Evolutionary conservation across 108 stramenopile species (phyloP), one percentile per base, ranked within the genome.

Genomic region (Thalassiosira profunda): DNA sequence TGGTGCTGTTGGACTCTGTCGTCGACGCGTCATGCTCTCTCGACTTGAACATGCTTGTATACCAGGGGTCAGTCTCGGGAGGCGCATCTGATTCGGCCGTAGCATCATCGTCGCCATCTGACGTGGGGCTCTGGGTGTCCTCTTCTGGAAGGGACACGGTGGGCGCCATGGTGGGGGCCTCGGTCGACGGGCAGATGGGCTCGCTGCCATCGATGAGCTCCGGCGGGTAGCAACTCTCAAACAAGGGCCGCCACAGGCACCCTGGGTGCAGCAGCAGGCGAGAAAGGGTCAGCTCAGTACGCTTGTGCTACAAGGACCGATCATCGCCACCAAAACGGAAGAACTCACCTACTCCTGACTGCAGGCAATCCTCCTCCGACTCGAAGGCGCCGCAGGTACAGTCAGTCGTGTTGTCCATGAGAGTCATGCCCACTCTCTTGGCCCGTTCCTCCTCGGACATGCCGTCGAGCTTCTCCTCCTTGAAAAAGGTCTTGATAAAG

Each of bases 391-490:
- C 63, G 58, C 84, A 85, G 29, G 82, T 82, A 55, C 84, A 85
- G 51, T 85, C 81, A 5, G 81, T 82, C n/a, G 63, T 53, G 21
- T 82, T 82, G 37, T 76, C 57, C 46, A 47, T 0, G 38, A 59
- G 41, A 44, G 74, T 59, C 48, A 76, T 70, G 20, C 72, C 54
- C 2, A 70, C 69, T 38, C 78, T 66, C 59, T 68, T 70, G 17
- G 71, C 64, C 47, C 52, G 25, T 44, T 73, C 67, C 23, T 79
- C 78, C 23, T 68, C 78, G 3, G 84, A 79, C 80, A 85, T 70
- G n/a, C 81, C 80, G 64, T 85, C 84, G 6, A 82, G 48, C 30
- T 78, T 77, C 38, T 85, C 84, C 65, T 85, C 84, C 36, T 73
- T 81, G 1, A 73, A 67, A 59, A 85, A 85, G 17, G 82, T 42